Evolutionary conservation across 257 asterid genomes (phyloP).

Genomic region (Solanum tarijense): DNA sequence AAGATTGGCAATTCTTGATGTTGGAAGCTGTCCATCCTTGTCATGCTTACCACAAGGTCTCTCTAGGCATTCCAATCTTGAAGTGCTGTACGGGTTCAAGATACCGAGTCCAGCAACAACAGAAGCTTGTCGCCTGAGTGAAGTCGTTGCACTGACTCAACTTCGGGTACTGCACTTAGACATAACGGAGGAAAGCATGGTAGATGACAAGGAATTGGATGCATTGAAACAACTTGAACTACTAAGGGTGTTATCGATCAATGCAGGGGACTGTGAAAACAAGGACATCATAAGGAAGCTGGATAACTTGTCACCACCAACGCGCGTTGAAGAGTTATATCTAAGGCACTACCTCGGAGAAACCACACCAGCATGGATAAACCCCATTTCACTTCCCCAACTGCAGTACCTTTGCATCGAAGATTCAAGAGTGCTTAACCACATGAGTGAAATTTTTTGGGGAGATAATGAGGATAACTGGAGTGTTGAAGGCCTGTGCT

Average conservation of each 20-base stretch:
- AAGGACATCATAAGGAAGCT: not conserved
- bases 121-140: constrained; percentile 8
- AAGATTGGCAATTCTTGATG: constrained; percentile 9
- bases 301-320: constrained; percentile 5
- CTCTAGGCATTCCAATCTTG: constrained; percentile 3
- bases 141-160: constrained; percentile 1
- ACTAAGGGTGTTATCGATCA: constrained; percentile 11
- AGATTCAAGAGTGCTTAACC: constrained; percentile 3
- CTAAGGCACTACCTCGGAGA: constrained; percentile 12
- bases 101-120: not conserved
- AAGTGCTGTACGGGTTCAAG: constrained; percentile 21
- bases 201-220: constrained; percentile 1
- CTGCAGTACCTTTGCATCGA: constrained; percentile 24
- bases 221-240: constrained; percentile 4
- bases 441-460: constrained; percentile 1
- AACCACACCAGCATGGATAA: constrained; percentile 16
- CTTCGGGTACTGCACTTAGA: constrained; percentile 18
- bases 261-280: constrained; percentile 11
- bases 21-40: constrained; percentile 13
- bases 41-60: constrained; percentile 9
- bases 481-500: constrained; percentile 17
- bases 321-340: constrained; percentile 4
- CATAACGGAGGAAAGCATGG: constrained; percentile 9
- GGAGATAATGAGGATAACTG: not conserved
- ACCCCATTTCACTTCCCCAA: constrained; percentile 9